Base-by-base conservation (phyloP, 352 stramenopile genomes). In the Phytophthora tubulina region DNA sequence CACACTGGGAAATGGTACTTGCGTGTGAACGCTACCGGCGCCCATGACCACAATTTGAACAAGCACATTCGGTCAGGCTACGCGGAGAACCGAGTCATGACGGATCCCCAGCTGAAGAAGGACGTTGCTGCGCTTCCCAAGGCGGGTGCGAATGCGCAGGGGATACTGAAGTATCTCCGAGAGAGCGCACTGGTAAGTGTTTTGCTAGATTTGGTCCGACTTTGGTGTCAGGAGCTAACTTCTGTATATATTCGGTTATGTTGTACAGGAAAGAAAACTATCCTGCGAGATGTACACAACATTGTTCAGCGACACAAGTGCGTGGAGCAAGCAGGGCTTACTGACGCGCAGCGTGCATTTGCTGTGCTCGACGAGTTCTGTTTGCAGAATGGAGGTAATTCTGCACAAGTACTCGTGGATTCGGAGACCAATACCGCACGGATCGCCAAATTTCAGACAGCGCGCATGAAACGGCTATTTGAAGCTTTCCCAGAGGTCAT, bases 251-350 rank as follows among this genome's bases (percentile, higher is more conserved):
- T 52, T 56, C 13, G 39, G 39, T 51, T 15, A 6, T 38, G 5
- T 33, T 44, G 17, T 52, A 15, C 30, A 69, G 50, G 31, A 5
- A 71, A 69, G 36, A 52, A 46, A 32, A 52, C 45, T 1, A 63
- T 2, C 1, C 14, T 67, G 5, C 10, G 36, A 14, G 65, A 67
- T 35, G 65, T 67, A 10, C 64, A 67, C 46, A 67, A 67, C 64
- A 42, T 54, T 35, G 13, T 72, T 0, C 64, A 72, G 33, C 6
- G n/a, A 15, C 31, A 54, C 9, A 41, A 41, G 17, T 42, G 13
- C 5, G 7, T 35, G 17, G 32, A 8, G 0, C 27, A 56, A 55
- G 45, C 35, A 3, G 36, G 59, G 1, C 32, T 56, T 3, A 65
- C 6, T 9, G 45, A 58, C n/a, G 51, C 42, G 6, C 42, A 71